phyloP scores from a whole-genome alignment of 2,329 filamentous ascomycete species.

The Mollisia scopiformis region DNA sequence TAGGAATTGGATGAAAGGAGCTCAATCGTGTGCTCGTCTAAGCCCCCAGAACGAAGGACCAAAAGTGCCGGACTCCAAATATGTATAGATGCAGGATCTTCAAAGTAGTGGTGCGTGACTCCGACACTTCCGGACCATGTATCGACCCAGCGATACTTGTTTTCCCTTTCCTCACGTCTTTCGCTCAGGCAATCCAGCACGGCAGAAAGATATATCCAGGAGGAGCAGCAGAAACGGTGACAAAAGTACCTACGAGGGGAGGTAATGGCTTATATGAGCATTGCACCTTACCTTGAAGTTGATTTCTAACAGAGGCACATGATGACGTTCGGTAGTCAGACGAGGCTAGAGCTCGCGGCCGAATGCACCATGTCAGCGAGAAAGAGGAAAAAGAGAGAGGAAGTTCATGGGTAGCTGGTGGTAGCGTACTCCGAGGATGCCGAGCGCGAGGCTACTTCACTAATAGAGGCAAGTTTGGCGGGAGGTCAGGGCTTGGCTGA shows the following conservation, averaged over 20 bases:
- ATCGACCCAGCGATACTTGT: neutral
- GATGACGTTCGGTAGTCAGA: slow-evolving; percentile 20
- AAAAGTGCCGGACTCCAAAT: neutral
- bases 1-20: neutral
- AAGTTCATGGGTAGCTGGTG: neutral
- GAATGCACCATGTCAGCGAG: neutral
- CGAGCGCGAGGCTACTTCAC: slow-evolving; percentile 18
- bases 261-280: neutral
- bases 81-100: neutral
- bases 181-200: neutral
- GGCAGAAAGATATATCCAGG: neutral
- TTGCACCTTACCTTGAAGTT: neutral
- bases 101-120: neutral
- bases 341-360: slow-evolving; percentile 7
- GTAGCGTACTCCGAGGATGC: slow-evolving; percentile 12
- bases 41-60: neutral
- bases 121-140: neutral
- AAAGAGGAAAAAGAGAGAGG: neutral
- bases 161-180: neutral
- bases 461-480: neutral
- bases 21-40: neutral
- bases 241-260: neutral
- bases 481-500: neutral
- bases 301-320: slow-evolving; percentile 18
- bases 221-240: neutral